phyloP scores from a whole-genome alignment of 495 filamentous ascomycete species.

The Chaetomidium leptoderma region DNA sequence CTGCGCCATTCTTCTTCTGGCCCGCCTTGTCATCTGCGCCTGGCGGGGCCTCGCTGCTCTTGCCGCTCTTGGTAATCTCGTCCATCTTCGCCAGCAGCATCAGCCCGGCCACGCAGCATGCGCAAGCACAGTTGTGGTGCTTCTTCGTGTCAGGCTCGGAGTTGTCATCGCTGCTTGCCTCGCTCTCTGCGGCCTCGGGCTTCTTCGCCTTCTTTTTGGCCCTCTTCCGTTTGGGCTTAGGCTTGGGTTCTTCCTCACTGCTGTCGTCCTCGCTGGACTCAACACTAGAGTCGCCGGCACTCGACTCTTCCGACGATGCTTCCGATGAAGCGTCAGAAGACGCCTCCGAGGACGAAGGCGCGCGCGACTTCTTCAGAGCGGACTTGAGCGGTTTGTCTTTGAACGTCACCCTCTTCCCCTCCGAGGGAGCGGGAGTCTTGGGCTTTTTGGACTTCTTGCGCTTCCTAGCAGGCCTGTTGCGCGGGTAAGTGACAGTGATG shows the following conservation, averaged over 20 bases:
- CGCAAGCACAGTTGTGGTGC: slow-evolving; percentile 6
- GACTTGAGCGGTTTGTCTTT: slow-evolving; percentile 18
- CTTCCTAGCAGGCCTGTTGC: not conserved
- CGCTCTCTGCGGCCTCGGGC: not conserved
- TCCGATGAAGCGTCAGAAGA: slow-evolving; percentile 2
- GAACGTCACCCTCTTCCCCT: slow-evolving; percentile 24
- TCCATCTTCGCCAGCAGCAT: slow-evolving; percentile 12
- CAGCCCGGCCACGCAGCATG: slow-evolving; percentile 8
- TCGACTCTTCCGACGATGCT: not conserved
- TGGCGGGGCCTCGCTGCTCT: not conserved
- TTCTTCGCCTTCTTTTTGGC: slow-evolving; percentile 16
- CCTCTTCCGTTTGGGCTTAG: not conserved
- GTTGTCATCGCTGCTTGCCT: not conserved
- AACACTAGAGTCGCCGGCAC: not conserved
- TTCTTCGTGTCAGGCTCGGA: not conserved
- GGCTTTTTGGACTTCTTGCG: not conserved
- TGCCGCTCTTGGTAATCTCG: slow-evolving; percentile 7
- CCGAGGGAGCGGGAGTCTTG: not conserved
- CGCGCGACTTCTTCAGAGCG: slow-evolving; percentile 22
- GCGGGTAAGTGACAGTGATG: slow-evolving; percentile 37
- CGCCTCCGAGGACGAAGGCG: slow-evolving; percentile 5
- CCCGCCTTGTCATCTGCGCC: not conserved
- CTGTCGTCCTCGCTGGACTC: slow-evolving; percentile 3
- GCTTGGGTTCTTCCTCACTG: slow-evolving; percentile 9
- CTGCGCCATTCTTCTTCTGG: not conserved